phyloP scores from a whole-genome alignment of 331 rosid genomes.

The Rosa hybrid region DNA sequence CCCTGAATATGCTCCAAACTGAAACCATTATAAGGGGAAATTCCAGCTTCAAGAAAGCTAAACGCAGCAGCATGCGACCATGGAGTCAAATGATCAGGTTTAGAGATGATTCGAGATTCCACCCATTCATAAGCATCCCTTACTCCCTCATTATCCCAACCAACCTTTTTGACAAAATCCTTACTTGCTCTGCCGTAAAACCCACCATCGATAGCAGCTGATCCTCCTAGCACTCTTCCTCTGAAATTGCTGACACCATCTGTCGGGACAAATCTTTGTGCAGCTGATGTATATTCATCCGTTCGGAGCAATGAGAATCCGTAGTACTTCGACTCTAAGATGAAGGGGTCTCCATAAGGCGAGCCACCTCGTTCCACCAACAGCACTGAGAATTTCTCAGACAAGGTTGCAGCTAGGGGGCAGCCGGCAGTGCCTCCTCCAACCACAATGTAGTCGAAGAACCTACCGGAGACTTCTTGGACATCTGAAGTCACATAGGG shows the following conservation, averaged over 20 bases:
- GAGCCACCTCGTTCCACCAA: constrained; percentile 69
- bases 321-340: constrained; percentile 47
- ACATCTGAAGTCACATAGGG: constrained; percentile 70
- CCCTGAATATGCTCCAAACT: constrained; percentile 66
- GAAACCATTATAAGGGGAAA: constrained; percentile 69
- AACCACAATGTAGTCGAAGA: constrained; percentile 66
- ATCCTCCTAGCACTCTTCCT: constrained; percentile 83
- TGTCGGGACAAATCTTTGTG: constrained; percentile 59
- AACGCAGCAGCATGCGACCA: constrained; percentile 64
- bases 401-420: constrained; percentile 66
- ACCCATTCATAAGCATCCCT: constrained; percentile 68
- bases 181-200: constrained; percentile 73
- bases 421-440: constrained; percentile 84
- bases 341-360: constrained; percentile 58
- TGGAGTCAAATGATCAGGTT: constrained; percentile 45
- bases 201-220: constrained; percentile 69
- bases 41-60: constrained; percentile 71
- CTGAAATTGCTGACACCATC: constrained; percentile 59
- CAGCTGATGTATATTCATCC: constrained; percentile 48
- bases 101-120: constrained; percentile 59
- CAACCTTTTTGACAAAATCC: constrained; percentile 47
- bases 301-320: constrained; percentile 51
- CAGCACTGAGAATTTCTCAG: constrained; percentile 66
- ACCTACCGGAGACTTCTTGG: constrained; percentile 57
- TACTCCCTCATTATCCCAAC: constrained; percentile 57